Evolutionary conservation across 2,329 filamentous ascomycete species (phyloP), one percentile per base, ranked within the genome.

Genomic region (Escovopsis weberi): DNA sequence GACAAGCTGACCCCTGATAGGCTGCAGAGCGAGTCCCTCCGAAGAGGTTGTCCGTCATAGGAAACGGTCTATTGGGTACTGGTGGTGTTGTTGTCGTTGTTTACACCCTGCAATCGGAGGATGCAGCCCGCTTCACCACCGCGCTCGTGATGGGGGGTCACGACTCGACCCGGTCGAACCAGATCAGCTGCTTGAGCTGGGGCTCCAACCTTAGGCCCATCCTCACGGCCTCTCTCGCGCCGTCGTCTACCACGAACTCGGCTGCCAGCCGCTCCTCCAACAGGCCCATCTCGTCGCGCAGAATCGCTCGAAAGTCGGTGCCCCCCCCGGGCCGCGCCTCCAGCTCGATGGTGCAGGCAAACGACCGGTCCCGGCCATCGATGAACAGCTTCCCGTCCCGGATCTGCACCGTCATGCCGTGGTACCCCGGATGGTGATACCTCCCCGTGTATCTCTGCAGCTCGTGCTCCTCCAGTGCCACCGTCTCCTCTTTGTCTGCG

Each of bases 351-450:
- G 49, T 56, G 19, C 54, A 55, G 1, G 48, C 53, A 44, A 56
- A 45, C 0, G 55, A 56, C 1, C 53, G 51, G 26, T 57, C 54
- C 18, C 42, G 46, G 2, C 53, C 53, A 12, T 57, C 52, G 9
- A 57, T 47, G 19, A 49, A 53, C 0, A 55, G 43, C 2, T 10
- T 33, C 0, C 44, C 43, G 3, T 51, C 42, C 32, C 42, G 50
- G 19, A 49, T 40, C 33, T 54, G 43, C 0, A 58, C 47, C 1
- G 12, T 42, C 40, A 58, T 47, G 3, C 15, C 33, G 12, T 41
- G 48, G 40, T 57, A 58, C 2, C 56, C 55, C 1, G 44, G 30
- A 15, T 53, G 49, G 47, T 47, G 48, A 33, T 53, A 56, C 9
- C 38, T 37, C 6, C 55, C 54, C 0, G 35, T 38, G 28, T 54